Base-by-base conservation (phyloP, 2,329 filamentous ascomycete genomes). In the Colletotrichum zoysiae region DNA sequence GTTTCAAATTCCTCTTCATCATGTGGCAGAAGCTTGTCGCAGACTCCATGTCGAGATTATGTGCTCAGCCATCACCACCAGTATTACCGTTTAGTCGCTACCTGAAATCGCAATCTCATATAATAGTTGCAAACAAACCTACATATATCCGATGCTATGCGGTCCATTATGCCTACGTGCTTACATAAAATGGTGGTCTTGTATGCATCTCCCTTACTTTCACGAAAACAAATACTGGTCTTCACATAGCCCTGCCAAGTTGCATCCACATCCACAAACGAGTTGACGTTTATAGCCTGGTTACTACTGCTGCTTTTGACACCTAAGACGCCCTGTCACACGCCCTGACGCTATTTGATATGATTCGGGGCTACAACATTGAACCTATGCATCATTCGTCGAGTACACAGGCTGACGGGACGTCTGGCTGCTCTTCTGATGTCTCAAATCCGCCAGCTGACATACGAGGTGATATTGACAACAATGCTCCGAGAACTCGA, bases 301-400 rank as follows among this genome's bases (percentile, higher is more conserved):
- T 30, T 18, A 42, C 40, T 6, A 18, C 53, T 4, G 23, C 26
- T 8, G n/a, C n/a, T n/a, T n/a, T n/a, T 38, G 38, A 38, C 4
- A n/a, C 44, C 56, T 8, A 48, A 72, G 65, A 72, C 59, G 64
- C 20, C 5, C 53, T 59, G 38, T 56, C 16, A 40, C 38, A 72
- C 42, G 7, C 70, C 46, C 56, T n/a, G 55, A 42, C 33, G 30
- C 59, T 65, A 65, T 65, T 42, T 23, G 51, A 59, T 23, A 53
- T 64, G 53, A 71, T 48, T 44, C 55, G 4, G 23, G 65, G 46
- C 65, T 60, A 60, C 55, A 65, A 48, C 38, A 20, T 33, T 16
- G 40, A n/a, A 23, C 20, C 44, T 50, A 33, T 6, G 23, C 48
- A 30, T 48, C 50, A 46, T n/a, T 53, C 23, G 23, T 55, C 12